Base-by-base conservation (phyloP, 2,329 filamentous ascomycete species). In the Nemania sp. region DNA sequence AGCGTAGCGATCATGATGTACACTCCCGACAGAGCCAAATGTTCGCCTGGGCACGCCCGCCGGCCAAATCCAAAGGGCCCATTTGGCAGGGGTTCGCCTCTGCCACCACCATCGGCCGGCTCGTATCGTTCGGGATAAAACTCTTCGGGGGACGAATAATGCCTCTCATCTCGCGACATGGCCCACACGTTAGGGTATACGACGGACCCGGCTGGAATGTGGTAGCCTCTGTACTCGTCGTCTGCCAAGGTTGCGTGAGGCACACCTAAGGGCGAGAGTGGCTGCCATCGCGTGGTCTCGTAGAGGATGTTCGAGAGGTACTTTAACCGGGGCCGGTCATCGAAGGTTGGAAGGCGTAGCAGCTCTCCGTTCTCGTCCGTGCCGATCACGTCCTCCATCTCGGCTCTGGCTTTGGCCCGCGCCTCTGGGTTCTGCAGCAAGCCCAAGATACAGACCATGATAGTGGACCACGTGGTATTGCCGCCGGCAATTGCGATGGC, bases 11-110 rank as follows among this genome's bases (percentile, higher is more conserved):
- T 48, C 2, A 70, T 59, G 35, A 74, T 73, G 1, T 69, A 80
- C 0, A 81, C 77, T 17, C 80, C 79, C 58, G 81, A 78, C 66
- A 83, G 79, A 0, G 81, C 81, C n/a, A 84, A 69, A 34, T 74
- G 70, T 46, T 77, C 73, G 1, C 80, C 79, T 20, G 75, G 73
- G 57, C 79, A 82, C 3, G 77, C 73, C 7, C 79, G 72, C n/a
- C 79, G 69, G 5, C 79, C 80, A 71, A 79, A 81, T 10, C 79
- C 79, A 64, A 80, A 74, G 11, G 69, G 67, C 0, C 72, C 72
- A 7, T 67, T 60, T 0, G 72, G 72, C 71, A 65, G 72, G 7
- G 72, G 71, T 53, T 75, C 72, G 0, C 60, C 70, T 29, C 60
- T 65, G 1, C 69, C 71, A 3, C 69, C 69, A 47, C 68, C 39